Base-by-base conservation (phyloP, 352 stramenopile species). In the Aphanomyces stellatus region DNA sequence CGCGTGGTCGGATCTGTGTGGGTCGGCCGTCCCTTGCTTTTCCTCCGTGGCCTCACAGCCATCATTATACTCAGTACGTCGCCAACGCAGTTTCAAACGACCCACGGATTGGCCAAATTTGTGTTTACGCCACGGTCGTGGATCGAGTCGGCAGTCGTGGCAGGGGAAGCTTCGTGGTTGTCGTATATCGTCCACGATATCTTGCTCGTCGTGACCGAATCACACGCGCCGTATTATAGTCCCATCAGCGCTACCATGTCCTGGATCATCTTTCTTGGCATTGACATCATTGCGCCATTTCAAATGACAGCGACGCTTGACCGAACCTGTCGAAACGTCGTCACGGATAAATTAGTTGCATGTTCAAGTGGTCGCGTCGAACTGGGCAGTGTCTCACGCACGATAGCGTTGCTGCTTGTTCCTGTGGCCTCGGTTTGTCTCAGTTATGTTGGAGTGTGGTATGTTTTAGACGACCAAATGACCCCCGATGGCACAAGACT, bases 1-100 rank as follows among this genome's bases (percentile, higher is more conserved):
- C 56, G 56, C 17, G 51, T 64, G 13, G 56, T 53, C 7, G 56
- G 22, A 4, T 35, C 56, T 22, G 56, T 64, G 4, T 64, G 56
- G 56, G 4, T 64, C n/a, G 56, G 56, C 11, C 56, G 56, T 19
- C 35, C 56, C 4, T 22, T 64, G 19, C 41, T 64, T 11, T 22
- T 64, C 10, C 25, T 31, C n/a, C 56, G 56, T n/a, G 30, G 37
- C 17, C 11, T 64, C 31, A 64, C 56, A 5, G 56, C 22, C 4
- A 35, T 64, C 22, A 49, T 64, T 1, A 19, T 35, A 2, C 30
- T 64, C 8, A 64, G 56, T 35, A 30, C 56, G 27, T 5, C 56
- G 3, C 10, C 56, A 13, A 37, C 41, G 6, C 19, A 7, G 4
- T 64, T 64, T 25, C 13, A 53, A 59, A 30, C 41, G 3, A 17